These are phyloP conservation scores for Capillidium heterosporum DNA, from an alignment of 371 early-diverging fungal genomes.

Conservation along the genomic window DNA sequence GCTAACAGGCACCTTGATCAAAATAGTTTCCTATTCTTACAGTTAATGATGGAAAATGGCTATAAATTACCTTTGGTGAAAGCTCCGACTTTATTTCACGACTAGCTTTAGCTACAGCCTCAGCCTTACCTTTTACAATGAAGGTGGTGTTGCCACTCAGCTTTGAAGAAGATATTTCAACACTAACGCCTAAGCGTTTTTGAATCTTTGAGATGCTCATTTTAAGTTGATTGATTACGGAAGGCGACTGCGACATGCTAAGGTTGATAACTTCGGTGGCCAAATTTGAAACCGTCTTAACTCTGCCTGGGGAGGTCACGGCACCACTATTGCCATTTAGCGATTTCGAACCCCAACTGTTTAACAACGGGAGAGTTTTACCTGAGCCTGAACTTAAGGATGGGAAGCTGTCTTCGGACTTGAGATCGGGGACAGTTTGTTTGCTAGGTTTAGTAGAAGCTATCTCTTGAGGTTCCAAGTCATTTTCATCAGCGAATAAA, in stretches of 20 bases:
- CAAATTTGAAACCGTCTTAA: conserved; percentile 2
- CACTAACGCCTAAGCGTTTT: conserved; percentile 46
- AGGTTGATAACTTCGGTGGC: conserved; percentile 41
- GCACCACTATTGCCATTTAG: background rate
- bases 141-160: conserved; percentile 61
- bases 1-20: conserved; percentile 54
- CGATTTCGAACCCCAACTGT: background rate
- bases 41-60: background rate
- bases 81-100: conserved; percentile 54
- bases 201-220: conserved; percentile 18
- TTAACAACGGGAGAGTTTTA: background rate
- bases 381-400: conserved; percentile 1
- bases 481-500: background rate
- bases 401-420: conserved; percentile 6
- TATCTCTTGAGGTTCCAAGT: background rate
- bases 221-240: conserved; percentile 14
- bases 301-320: background rate
- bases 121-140: conserved; percentile 60
- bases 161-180: conserved; percentile 68
- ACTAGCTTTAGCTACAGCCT: conserved; percentile 59
- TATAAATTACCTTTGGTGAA: conserved; percentile 42
- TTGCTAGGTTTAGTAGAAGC: background rate
- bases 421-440: conserved; percentile 3
- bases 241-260: conserved; percentile 32
- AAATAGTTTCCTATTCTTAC: conserved; percentile 14